These are phyloP conservation scores for Penicillium tannophilum DNA, from an alignment of 495 filamentous ascomycete genomes.

Conservation along the genomic window DNA sequence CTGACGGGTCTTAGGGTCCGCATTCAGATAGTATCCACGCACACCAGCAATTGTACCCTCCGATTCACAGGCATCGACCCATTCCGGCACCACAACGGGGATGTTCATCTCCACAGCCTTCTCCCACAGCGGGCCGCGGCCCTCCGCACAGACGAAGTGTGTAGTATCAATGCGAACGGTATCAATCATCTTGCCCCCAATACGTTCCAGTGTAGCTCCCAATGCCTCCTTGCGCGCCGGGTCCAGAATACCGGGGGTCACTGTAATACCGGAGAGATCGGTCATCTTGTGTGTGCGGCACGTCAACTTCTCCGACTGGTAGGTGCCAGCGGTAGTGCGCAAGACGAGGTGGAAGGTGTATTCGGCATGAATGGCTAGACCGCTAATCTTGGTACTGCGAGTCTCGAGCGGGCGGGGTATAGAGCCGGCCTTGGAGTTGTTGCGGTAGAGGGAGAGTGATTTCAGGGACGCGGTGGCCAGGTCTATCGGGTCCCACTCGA, in stretches of 20 bases:
- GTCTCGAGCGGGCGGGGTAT: conserved; percentile 86
- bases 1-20: conserved; percentile 67
- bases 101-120: conserved; percentile 98
- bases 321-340: conserved; percentile 87
- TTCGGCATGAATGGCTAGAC: conserved; percentile 92
- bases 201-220: conserved; percentile 73
- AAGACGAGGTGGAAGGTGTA: conserved; percentile 94
- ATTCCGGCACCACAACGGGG: conserved; percentile 95
- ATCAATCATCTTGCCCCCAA: conserved; percentile 91
- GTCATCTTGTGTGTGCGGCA: conserved; percentile 99
- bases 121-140: conserved; percentile 87
- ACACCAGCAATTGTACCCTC: conserved; percentile 94
- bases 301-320: conserved; percentile 75
- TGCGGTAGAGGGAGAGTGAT: conserved; percentile 86
- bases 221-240: conserved; percentile 73
- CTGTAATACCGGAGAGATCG: conserved; percentile 92
- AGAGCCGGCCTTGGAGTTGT: conserved; percentile 91
- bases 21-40: conserved; percentile 92
- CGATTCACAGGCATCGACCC: conserved; percentile 91
- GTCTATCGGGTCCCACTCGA: conserved; percentile 96
- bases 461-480: conserved; percentile 90
- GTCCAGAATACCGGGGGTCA: conserved; percentile 87
- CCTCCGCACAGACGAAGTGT: conserved; percentile 98
- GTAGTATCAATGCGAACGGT: conserved; percentile 95
- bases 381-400: conserved; percentile 92